phyloP scores from a whole-genome alignment of 164 flowering plant genomes.

The Liriodendron chinense region DNA sequence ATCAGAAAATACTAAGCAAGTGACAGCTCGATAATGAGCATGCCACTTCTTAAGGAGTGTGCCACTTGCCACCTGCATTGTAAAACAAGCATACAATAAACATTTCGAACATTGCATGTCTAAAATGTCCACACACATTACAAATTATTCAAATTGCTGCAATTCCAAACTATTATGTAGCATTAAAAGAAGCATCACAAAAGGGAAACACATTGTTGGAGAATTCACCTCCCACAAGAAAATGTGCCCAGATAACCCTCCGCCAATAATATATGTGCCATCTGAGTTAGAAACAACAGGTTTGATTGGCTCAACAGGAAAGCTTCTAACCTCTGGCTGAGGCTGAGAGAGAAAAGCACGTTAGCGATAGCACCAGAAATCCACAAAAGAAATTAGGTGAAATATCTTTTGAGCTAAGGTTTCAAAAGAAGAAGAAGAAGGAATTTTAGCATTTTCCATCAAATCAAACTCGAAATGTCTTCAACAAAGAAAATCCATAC shows the following conservation, averaged over 20 bases:
- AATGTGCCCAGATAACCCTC: constrained; percentile 73
- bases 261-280: constrained; percentile 78
- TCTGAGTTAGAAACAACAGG: constrained; percentile 60
- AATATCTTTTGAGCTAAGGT: too few relatives aligned
- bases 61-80: constrained; percentile 62
- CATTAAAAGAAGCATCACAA: constrained; percentile 14
- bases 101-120: not conserved
- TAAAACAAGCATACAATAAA: not conserved
- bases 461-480: too few relatives aligned
- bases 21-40: constrained; percentile 80
- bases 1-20: constrained; percentile 65
- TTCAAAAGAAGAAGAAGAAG: too few relatives aligned
- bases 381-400: too few relatives aligned
- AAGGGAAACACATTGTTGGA: not conserved
- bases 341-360: constrained; percentile 43
- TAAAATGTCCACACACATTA: not conserved
- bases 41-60: constrained; percentile 74
- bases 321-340: constrained; percentile 70
- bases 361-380: too few relatives aligned
- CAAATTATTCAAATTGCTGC: too few relatives aligned
- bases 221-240: constrained; percentile 79
- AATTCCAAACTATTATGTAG: not conserved
- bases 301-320: constrained; percentile 71
- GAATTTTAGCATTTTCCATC: too few relatives aligned
- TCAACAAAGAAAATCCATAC: too few relatives aligned